phyloP scores from a whole-genome alignment of 2,329 filamentous ascomycete genomes.

The Calonectria crousiana region DNA sequence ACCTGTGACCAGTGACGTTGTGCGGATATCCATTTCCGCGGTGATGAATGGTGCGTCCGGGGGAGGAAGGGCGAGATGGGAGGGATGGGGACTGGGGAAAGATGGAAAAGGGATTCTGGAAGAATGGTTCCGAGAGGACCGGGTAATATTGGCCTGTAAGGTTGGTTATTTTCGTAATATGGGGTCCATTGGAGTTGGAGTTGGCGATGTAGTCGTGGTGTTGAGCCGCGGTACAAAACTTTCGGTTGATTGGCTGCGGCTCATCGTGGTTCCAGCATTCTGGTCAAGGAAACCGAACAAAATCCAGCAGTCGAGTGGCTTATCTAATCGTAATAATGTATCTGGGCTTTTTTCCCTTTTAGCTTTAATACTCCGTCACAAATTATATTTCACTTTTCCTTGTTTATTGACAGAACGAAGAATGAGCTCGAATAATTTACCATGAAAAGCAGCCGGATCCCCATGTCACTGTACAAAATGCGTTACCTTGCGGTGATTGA shows the following conservation, averaged over 20 bases:
- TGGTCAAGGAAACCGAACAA: neutral
- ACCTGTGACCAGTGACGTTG: conserved; percentile 23
- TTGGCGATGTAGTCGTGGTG: neutral
- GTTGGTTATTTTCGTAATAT: neutral
- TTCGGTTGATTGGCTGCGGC: neutral
- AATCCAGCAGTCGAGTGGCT: too few relatives aligned
- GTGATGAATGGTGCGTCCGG: conserved; percentile 1
- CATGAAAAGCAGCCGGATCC: too few relatives aligned
- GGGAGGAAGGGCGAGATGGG: neutral
- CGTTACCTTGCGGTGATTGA: neutral
- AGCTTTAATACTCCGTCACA: too few relatives aligned
- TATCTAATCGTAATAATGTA: neutral
- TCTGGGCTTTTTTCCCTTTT: neutral
- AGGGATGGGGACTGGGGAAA: neutral
- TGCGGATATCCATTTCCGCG: conserved; percentile 31
- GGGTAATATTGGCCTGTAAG: neutral
- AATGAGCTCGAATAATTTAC: neutral
- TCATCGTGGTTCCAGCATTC: neutral
- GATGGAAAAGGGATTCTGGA: neutral
- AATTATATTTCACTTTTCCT: too few relatives aligned
- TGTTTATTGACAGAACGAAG: too few relatives aligned
- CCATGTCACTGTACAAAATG: neutral
- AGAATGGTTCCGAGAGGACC: conserved; percentile 9
- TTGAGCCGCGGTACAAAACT: conserved; percentile 3
- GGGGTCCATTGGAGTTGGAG: neutral